phyloP scores from a whole-genome alignment of 129 eudicot genomes.

The Chrysanthemum lavandulifolium region DNA sequence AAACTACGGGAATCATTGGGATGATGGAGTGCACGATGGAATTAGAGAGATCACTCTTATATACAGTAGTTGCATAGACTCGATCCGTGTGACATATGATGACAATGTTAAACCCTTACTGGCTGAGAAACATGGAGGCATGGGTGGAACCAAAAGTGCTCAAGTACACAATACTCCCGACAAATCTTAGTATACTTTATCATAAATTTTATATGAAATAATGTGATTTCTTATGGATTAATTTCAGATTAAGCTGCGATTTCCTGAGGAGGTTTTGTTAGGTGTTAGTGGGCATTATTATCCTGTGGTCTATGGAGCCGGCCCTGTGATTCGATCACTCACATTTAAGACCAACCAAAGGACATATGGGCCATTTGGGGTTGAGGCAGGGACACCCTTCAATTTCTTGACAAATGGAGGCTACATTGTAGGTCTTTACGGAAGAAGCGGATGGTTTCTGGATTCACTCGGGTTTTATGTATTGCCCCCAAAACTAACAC shows the following conservation, averaged over 20 bases:
- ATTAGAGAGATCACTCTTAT: slow-evolving; percentile 46
- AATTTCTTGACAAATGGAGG: slow-evolving; percentile 44
- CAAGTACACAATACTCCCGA: slow-evolving; percentile 22
- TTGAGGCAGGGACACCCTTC: slow-evolving; percentile 67
- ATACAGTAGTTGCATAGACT: slow-evolving; percentile 51
- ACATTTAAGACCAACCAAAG: slow-evolving; percentile 52
- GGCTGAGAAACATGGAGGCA: slow-evolving; percentile 56
- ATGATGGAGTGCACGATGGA: slow-evolving; percentile 9
- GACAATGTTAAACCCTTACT: slow-evolving; percentile 40
- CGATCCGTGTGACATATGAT: slow-evolving; percentile 38
- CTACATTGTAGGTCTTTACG: slow-evolving; percentile 56
- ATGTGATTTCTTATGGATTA: background rate
- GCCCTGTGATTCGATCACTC: slow-evolving; percentile 57
- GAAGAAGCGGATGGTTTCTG: slow-evolving; percentile 60
- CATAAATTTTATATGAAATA: background rate
- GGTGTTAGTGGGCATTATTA: slow-evolving; percentile 42
- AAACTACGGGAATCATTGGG: slow-evolving; percentile 48
- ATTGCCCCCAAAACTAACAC: slow-evolving; percentile 19
- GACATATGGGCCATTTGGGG: slow-evolving; percentile 66
- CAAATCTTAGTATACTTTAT: background rate
- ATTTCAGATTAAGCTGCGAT: slow-evolving; percentile 41
- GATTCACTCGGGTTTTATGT: slow-evolving; percentile 49
- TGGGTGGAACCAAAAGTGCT: slow-evolving; percentile 42
- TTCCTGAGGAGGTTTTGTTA: background rate
- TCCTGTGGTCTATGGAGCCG: slow-evolving; percentile 60